Percentiles rank a stretch among this genome's conserved stretches.
phyloP scores from a whole-genome alignment of 2,329 filamentous ascomycete genomes.

The Exophiala calicioides region DNA sequence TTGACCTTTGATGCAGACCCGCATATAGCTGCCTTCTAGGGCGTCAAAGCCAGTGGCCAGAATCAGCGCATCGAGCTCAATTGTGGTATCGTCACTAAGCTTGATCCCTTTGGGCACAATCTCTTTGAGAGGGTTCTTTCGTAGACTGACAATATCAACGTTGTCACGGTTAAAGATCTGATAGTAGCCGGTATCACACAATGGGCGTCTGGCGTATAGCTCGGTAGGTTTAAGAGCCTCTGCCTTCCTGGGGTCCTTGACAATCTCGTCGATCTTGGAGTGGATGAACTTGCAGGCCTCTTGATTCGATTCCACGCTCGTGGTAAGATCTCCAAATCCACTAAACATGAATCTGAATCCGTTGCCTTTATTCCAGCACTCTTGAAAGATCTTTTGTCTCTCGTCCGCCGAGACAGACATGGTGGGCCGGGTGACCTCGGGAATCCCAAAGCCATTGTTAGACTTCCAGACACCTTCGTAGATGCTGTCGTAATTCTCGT shows the following conservation, averaged over 20 bases:
- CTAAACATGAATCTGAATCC: conserved; percentile 43
- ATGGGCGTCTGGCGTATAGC: conserved; percentile 22
- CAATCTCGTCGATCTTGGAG: conserved; percentile 52
- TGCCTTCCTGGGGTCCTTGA: conserved; percentile 51
- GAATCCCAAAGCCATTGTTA: conserved; percentile 25
- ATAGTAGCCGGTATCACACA: conserved; percentile 27
- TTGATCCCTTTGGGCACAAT: conserved; percentile 45
- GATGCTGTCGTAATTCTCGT: conserved; percentile 38
- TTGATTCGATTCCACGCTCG: conserved; percentile 49
- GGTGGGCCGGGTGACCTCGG: conserved; percentile 27
- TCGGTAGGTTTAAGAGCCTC: conserved; percentile 20
- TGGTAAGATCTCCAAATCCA: conserved; percentile 40
- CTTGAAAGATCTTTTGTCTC: conserved; percentile 33
- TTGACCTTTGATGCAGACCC: conserved; percentile 40
- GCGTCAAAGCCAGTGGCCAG: too few relatives aligned
- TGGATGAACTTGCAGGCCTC: conserved; percentile 58
- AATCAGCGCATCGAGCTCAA: conserved; percentile 44
- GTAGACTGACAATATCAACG: conserved; percentile 50
- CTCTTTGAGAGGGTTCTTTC: conserved; percentile 43
- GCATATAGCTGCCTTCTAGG: conserved; percentile 44
- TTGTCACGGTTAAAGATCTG: too few relatives aligned
- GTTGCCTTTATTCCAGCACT: conserved; percentile 36
- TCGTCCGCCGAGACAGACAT: conserved; percentile 11
- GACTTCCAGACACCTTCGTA: conserved; percentile 34
- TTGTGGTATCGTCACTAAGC: conserved; percentile 39